Base-by-base conservation (phyloP, 2,329 filamentous ascomycete species). In the Aspergillus bombycis region DNA sequence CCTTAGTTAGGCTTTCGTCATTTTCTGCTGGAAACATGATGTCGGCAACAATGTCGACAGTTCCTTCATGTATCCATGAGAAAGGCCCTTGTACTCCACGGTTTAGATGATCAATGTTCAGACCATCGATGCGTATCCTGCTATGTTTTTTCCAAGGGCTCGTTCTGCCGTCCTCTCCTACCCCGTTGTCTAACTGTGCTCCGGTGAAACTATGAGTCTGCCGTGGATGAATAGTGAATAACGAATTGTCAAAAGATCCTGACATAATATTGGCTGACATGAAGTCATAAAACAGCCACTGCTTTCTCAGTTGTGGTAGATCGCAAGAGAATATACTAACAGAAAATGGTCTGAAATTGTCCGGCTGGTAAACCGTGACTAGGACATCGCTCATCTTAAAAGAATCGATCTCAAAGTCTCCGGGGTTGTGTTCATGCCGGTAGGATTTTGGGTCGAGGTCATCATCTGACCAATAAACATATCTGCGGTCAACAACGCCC, bases 281-380 rank as follows among this genome's bases (percentile, higher is more conserved):
- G 70, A 99, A 96, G 77, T 99, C 95, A 81, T 99, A 99, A 77
- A 98, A 97, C 0, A 99, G 84, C 91, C 93, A 99, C 73, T 96
- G 94, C 74, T 97, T 98, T 58, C 95, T 88, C 54, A 99, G 82
- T 72, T 95, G 91, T 1, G 95, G 94, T 45, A 99, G 85, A 73
- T 98, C 94, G 77, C 94, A 97, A 8, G 93, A 95, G 81, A 92
- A 99, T 65, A 99, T 96, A 81, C 94, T 97, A 68, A 97, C 89
- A 0, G 93, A 90, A 77, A 96, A 99, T 0, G 95, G 95, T n/a
- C 95, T 88, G 82, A 99, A 98, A 57, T 89, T 89, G 61, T 88
- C 86, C 0, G 95, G 94, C 74, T 99, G 94, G 75, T 97, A 92
- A 55, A 99, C 85, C 0, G 94, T 97, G 34, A 99, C 87, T 4